Evolutionary conservation across 768 basidiomycete genomes (phyloP).

Genomic region (Lyophyllum semitale): DNA sequence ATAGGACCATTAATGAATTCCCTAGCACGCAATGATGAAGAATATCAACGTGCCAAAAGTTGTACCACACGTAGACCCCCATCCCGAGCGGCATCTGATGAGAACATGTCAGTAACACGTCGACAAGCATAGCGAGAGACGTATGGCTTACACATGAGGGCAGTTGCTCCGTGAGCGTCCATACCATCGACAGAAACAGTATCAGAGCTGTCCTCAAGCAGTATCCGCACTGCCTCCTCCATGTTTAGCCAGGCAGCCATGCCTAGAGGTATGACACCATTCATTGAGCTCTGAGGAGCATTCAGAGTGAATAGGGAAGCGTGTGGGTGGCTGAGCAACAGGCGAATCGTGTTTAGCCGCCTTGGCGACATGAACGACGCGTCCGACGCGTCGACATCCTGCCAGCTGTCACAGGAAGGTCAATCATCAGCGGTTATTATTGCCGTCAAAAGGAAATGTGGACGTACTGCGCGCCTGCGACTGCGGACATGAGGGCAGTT

Average conservation of each 20-base stretch:
- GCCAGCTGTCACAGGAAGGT: slow-evolving; percentile 50
- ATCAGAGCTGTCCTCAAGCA: slow-evolving; percentile 65
- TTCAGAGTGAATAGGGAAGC: slow-evolving; percentile 73
- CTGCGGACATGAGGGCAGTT: slow-evolving; percentile 65
- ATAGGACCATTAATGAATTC: slow-evolving; percentile 6
- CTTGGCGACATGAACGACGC: slow-evolving; percentile 62
- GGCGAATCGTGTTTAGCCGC: slow-evolving; percentile 59
- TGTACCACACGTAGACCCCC: slow-evolving; percentile 68
- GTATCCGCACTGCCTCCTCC: slow-evolving; percentile 55
- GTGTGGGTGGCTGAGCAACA: slow-evolving; percentile 54
- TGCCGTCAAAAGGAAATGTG: slow-evolving; percentile 5
- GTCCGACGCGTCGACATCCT: slow-evolving; percentile 67
- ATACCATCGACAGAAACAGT: slow-evolving; percentile 71
- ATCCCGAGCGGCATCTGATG: slow-evolving; percentile 75
- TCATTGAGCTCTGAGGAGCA: slow-evolving; percentile 68
- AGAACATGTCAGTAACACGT: slow-evolving; percentile 19
- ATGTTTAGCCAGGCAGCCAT: slow-evolving; percentile 80
- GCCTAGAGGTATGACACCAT: slow-evolving; percentile 75
- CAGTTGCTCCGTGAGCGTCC: slow-evolving; percentile 76
- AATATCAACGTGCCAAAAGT: slow-evolving; percentile 50
- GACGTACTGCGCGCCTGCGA: slow-evolving; percentile 72
- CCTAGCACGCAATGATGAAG: slow-evolving; percentile 5
- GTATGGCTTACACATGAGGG: slow-evolving; percentile 77
- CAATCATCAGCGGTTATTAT: slow-evolving; percentile 6
- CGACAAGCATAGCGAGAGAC: slow-evolving; percentile 10